phyloP scores from a whole-genome alignment of 2,329 filamentous ascomycete species.

The Ophiostoma sp. region DNA sequence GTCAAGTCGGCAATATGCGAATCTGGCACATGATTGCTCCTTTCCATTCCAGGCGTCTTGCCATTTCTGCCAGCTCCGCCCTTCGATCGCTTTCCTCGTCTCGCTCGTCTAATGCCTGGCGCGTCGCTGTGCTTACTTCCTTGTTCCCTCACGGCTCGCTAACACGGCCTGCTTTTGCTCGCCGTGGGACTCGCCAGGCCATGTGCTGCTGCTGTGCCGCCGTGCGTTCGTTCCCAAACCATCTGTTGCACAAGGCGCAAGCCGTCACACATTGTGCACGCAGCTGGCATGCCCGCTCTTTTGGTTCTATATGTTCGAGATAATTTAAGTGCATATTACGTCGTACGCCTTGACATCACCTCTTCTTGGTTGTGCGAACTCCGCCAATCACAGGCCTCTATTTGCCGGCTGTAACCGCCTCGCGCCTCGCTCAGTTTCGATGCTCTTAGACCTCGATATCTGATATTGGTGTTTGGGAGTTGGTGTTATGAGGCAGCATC shows the following conservation, averaged over 20 bases:
- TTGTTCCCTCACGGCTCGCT: slow-evolving; percentile 6
- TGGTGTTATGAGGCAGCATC: too few relatives aligned
- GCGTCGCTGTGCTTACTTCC: too few relatives aligned
- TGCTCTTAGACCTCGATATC: not conserved
- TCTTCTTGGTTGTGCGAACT: not conserved
- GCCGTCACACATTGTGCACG: slow-evolving; percentile 7
- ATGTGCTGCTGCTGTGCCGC: not conserved
- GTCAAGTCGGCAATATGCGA: too few relatives aligned
- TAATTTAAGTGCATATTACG: not conserved
- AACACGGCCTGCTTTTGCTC: slow-evolving; percentile 1
- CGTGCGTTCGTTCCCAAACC: slow-evolving; percentile 5
- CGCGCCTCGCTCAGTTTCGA: not conserved
- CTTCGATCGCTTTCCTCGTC: not conserved
- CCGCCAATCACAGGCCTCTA: not conserved
- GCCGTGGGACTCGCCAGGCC: slow-evolving; percentile 1
- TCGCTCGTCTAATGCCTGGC: too few relatives aligned
- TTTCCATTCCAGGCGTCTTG: not conserved
- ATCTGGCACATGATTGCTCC: not conserved
- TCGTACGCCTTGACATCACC: too few relatives aligned
- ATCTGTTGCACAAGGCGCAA: not conserved
- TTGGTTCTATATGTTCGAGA: not conserved
- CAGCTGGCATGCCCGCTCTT: not conserved
- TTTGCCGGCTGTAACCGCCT: not conserved
- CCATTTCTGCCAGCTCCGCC: not conserved
- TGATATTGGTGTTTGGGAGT: not conserved